Conservation (phyloP, 2,329 filamentous ascomycete genomes). For the Penicillium sp. region DNA sequence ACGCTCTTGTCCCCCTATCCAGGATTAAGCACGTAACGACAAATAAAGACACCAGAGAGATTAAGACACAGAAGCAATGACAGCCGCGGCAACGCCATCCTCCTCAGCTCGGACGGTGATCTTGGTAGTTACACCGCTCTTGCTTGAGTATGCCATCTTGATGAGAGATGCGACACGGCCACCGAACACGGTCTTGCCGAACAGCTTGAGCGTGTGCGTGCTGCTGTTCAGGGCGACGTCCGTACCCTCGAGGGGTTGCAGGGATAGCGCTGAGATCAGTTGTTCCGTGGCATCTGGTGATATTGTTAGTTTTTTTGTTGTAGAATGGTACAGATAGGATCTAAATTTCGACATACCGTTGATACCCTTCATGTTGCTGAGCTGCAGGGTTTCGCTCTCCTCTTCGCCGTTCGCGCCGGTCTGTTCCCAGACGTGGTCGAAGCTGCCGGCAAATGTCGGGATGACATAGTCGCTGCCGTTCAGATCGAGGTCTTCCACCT, state of each 20-base stretch:
- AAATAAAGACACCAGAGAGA: conserved; percentile 23
- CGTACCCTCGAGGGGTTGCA: conserved; percentile 91
- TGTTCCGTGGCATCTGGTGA: conserved; percentile 81
- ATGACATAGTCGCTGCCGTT: conserved; percentile 90
- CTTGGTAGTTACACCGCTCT: conserved; percentile 93
- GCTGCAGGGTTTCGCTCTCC: conserved; percentile 83
- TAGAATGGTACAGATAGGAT: neutral
- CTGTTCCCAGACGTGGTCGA: conserved; percentile 93
- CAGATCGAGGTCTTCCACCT: conserved; percentile 89
- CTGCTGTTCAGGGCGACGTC: conserved; percentile 84
- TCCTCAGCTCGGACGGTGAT: conserved; percentile 90
- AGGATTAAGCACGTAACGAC: conserved; percentile 18
- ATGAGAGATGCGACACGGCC: conserved; percentile 83
- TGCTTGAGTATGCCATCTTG: conserved; percentile 89
- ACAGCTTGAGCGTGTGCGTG: conserved; percentile 90
- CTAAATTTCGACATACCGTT: conserved; percentile 60
- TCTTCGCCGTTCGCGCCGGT: conserved; percentile 84
- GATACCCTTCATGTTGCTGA: conserved; percentile 86
- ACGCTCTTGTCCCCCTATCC: conserved; percentile 14
- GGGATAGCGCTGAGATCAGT: conserved; percentile 76
- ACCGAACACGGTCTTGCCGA: conserved; percentile 90
- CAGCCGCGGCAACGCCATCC: conserved; percentile 77
- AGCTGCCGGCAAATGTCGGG: conserved; percentile 89
- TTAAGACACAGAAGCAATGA: conserved; percentile 81
- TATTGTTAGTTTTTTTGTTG: conserved; percentile 26